Evolutionary conservation across 2,329 filamentous ascomycete genomes (phyloP), one percentile per base, ranked within the genome.

Genomic region (Xylariaceae sp.): DNA sequence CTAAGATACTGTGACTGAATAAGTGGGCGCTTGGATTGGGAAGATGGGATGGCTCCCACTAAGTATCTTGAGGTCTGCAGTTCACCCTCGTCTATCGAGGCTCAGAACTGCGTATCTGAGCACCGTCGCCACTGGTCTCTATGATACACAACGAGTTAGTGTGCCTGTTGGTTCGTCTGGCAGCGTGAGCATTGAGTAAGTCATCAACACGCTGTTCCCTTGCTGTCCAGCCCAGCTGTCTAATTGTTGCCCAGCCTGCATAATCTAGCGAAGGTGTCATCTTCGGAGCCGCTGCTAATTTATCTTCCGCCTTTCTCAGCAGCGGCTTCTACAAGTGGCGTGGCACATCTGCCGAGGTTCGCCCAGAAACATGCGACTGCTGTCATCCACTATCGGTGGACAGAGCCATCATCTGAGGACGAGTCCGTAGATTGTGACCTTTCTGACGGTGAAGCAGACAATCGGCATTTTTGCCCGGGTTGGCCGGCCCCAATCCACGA

Each of bases 401-500:
- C 66, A 6, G 67, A 63, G 33, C 62, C 60, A 32, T 45, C 43
- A 23, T 64, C 41, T 37, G 47, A 63, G 53, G 30, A 45, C 8
- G 42, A 39, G 26, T 16, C 54, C 10, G 15, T 44, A 21, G 30
- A 21, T 11, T 26, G 41, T n/a, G 45, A 47, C 9, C 33, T 23
- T 30, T 27, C 47, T 13, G 30, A 26, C 20, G 30, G n/a, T 20
- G 35, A 53, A 16, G 3, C 16, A 2, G 15, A n/a, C 11, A 10
- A 32, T 43, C 39, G 47, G 16, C n/a, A 10, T n/a, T 58, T 64
- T 11, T 67, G 69, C 5, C 62, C 73, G 1, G 65, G 67, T 44
- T 86, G 84, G 79, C 83, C 84, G 1, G 75, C 73, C 1, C 82
- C 83, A 1, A 66, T 86, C 20, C 81, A 85, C 57, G 84, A 87